Percentiles rank a stretch among this genome's conserved stretches.
phyloP scores from a whole-genome alignment of 306 rosid genomes.

The Crataegus laevigata region DNA sequence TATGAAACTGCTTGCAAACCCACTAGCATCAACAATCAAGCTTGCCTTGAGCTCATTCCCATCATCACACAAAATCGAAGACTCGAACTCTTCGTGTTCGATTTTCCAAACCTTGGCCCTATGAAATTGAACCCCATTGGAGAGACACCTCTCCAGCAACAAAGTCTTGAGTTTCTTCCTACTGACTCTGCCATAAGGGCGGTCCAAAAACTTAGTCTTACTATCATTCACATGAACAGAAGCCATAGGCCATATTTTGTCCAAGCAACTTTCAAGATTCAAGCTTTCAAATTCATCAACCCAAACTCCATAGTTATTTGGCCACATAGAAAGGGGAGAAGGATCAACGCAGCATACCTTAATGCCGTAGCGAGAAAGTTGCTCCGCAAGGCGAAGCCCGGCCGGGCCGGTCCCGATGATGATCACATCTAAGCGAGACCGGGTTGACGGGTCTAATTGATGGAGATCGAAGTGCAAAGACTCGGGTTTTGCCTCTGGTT shows the following conservation, averaged over 20 bases:
- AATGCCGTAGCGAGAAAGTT: conserved; percentile 52
- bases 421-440: conserved; percentile 45
- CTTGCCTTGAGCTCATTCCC: conserved; percentile 51
- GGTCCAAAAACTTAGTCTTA: conserved; percentile 51
- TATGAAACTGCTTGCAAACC: conserved; percentile 46
- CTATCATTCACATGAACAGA: conserved; percentile 40
- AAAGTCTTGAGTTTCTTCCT: conserved; percentile 47
- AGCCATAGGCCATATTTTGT: conserved; percentile 72
- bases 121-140: conserved; percentile 57
- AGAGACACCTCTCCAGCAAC: conserved; percentile 45
- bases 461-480: conserved; percentile 53
- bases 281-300: conserved; percentile 60
- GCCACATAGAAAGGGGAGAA: conserved; percentile 66
- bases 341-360: conserved; percentile 89
- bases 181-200: conserved; percentile 59
- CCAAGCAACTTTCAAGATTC: conserved; percentile 58
- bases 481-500: conserved; percentile 37
- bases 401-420: conserved; percentile 75
- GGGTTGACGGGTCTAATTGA: conserved; percentile 32
- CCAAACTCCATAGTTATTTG: conserved; percentile 92
- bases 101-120: conserved; percentile 62
- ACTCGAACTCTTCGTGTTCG: conserved; percentile 49
- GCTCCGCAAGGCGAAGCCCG: conserved; percentile 65
- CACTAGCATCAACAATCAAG: conserved; percentile 77
- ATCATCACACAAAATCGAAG: conserved; percentile 50